These are phyloP conservation scores for Penicillium argentinense DNA, from an alignment of 495 filamentous ascomycete genomes.

Conservation along the genomic window DNA sequence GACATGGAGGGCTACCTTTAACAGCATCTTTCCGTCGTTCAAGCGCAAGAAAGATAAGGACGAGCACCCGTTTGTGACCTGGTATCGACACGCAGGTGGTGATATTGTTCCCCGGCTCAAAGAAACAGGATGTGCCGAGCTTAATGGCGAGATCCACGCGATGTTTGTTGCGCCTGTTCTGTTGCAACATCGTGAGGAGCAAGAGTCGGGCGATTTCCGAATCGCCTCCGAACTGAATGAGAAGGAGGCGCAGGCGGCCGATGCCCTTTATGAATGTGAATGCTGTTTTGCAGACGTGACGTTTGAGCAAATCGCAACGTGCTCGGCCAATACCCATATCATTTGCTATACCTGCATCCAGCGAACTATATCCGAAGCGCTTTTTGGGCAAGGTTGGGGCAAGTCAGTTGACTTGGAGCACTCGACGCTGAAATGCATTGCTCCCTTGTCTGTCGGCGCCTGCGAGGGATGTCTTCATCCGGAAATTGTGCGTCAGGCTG, in stretches of 20 bases:
- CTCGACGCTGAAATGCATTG: slow-evolving; percentile 77
- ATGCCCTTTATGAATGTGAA: slow-evolving; percentile 80
- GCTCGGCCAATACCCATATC: slow-evolving; percentile 69
- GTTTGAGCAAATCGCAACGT: slow-evolving; percentile 81
- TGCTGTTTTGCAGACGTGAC: slow-evolving; percentile 80
- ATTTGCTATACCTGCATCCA: slow-evolving; percentile 85
- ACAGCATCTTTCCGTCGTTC: slow-evolving; percentile 68
- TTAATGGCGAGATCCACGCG: slow-evolving; percentile 75
- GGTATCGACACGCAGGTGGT: slow-evolving; percentile 52
- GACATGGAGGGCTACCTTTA: slow-evolving; percentile 84
- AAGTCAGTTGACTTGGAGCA: slow-evolving; percentile 70
- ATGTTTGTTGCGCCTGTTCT: slow-evolving; percentile 66
- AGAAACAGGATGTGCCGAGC: slow-evolving; percentile 70
- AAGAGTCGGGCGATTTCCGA: slow-evolving; percentile 59
- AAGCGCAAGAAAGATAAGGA: slow-evolving; percentile 60
- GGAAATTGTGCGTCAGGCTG: slow-evolving; percentile 66
- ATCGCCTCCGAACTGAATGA: slow-evolving; percentile 71
- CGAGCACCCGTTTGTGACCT: slow-evolving; percentile 63
- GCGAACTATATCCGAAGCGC: slow-evolving; percentile 72
- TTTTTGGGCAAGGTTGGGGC: slow-evolving; percentile 91
- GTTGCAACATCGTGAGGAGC: slow-evolving; percentile 51
- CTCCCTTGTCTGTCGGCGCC: slow-evolving; percentile 59
- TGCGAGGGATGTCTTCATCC: slow-evolving; percentile 73
- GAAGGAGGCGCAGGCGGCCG: slow-evolving; percentile 67
- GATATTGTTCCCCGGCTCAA: slow-evolving; percentile 59